Base-by-base conservation (phyloP, 208 protist genomes). In the Trypanosoma caninum region DNA sequence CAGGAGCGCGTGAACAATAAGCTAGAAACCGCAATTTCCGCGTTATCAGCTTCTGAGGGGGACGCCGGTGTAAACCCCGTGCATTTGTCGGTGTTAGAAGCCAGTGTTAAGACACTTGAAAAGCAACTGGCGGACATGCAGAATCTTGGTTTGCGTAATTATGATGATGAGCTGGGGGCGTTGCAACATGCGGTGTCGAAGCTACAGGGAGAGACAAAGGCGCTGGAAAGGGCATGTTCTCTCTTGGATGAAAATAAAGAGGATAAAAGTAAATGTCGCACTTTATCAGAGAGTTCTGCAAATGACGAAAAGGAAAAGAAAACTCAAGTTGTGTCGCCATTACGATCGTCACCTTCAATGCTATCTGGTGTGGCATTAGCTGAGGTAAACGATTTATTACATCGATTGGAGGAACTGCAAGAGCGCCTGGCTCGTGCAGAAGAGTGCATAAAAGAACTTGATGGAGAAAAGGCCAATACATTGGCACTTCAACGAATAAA, bases 381-480 rank as follows among this genome's bases (percentile, higher is more conserved):
- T 6, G 48, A 23, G 25, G 31, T 53, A 10, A 13, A 57, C 0
- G 61, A 58, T 38, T 53, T 67, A 31, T 22, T 38, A 30, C n/a
- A 18, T 4, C 30, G 14, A 3, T 22, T 50, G 47, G 27, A 38
- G 2, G 48, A 50, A 1, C 20, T 62, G 28, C 53, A 41, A 38
- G 38, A 31, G 22, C 64, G 54, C 13, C 18, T 58, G 37, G 10
- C 27, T 14, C 28, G 51, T 2, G 30, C 67, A 27, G 67, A 63
- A 30, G 54, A 35, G 28, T 34, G 53, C 51, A 25, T 78, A 7
- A 68, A 70, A 10, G 78, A 83, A 14, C 54, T 93, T 18, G 74
- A 81, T 18, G 76, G 87, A 31, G 47, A 65, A 41, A 94, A 94
- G 78, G 87, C 87, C 0, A 80, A 94, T 59, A 66, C 69, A 18